Evolutionary conservation across 768 basidiomycete species (phyloP).

Genomic region (Tylopilus felleus): DNA sequence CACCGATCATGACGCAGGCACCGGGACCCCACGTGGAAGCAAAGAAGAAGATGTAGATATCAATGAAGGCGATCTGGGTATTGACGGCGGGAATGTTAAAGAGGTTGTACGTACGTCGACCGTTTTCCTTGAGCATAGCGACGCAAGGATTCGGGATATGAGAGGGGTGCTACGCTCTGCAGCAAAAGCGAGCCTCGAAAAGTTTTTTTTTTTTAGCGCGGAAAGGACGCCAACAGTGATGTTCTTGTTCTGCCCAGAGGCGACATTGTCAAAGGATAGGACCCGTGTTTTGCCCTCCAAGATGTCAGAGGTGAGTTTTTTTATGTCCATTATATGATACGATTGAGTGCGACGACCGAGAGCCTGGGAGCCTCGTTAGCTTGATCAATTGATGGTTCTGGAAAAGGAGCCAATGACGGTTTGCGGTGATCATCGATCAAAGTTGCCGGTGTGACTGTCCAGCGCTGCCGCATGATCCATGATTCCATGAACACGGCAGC

Average conservation of each 20-base stretch:
- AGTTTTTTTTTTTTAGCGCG: constrained; percentile 60
- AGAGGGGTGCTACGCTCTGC: background rate
- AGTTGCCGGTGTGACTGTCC: too few species aligned
- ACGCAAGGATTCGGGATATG: constrained; percentile 9
- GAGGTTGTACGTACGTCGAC: constrained; percentile 15
- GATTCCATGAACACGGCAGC: too few species aligned
- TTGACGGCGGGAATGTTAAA: constrained; percentile 56
- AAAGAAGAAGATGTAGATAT: constrained; percentile 44
- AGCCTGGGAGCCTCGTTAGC: background rate
- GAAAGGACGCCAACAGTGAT: constrained; percentile 52
- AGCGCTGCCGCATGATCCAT: too few species aligned
- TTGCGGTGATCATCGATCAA: constrained; percentile 1
- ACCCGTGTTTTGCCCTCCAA: constrained; percentile 33
- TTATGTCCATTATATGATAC: constrained; percentile 9
- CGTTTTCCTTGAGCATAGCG: constrained; percentile 11
- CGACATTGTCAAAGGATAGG: constrained; percentile 41
- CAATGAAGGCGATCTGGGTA: constrained; percentile 55
- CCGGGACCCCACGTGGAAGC: constrained; percentile 69
- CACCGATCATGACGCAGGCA: constrained; percentile 42
- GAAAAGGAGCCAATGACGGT: constrained; percentile 2
- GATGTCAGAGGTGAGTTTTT: constrained; percentile 14
- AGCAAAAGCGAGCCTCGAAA: constrained; percentile 45
- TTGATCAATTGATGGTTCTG: constrained; percentile 4
- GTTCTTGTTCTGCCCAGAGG: constrained; percentile 32
- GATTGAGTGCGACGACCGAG: background rate